A percentile compares a stretch with the other conserved stretches of the same genome.
phyloP scores from a whole-genome alignment of 2,329 filamentous ascomycete genomes.

The Epichloe amarillans region DNA sequence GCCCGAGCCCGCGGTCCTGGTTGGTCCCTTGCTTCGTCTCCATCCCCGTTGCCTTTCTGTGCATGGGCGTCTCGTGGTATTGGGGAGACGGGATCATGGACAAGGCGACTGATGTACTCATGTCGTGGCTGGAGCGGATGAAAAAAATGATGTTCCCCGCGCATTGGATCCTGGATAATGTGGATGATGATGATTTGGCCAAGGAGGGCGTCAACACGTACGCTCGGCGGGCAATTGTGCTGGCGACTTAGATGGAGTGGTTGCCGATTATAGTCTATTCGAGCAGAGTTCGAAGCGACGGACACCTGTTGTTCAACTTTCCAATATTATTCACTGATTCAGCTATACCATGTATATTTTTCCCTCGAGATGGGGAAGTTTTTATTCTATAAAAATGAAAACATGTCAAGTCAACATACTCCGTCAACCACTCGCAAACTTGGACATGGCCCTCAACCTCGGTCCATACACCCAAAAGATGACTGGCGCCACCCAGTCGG shows the following conservation, averaged over 20 bases:
- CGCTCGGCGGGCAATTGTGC: not conserved
- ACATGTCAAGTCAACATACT: no score
- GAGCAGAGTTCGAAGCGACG: not conserved
- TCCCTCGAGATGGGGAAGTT: no score
- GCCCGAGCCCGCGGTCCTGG: no score
- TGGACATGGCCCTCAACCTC: not conserved
- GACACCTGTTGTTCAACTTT: no score
- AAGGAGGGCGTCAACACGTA: not conserved
- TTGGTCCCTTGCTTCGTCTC: no score
- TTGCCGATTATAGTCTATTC: not conserved
- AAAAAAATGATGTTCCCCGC: not conserved
- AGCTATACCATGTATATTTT: no score
- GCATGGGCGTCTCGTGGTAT: not conserved
- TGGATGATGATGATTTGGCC: not conserved
- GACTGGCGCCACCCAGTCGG: conserved; percentile 1
- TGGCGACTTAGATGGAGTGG: not conserved
- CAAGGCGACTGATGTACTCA: not conserved
- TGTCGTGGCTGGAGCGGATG: not conserved
- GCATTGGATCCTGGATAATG: not conserved
- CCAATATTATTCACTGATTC: no score
- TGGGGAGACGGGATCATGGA: not conserved
- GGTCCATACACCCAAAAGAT: conserved; percentile 2
- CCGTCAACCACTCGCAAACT: not conserved
- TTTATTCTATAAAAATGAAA: no score
- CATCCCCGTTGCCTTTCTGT: conserved; percentile 18